A percentile compares a stretch with the other conserved stretches of the same genome.
Conservation (phyloP, 2,329 filamentous ascomycete species). For the Dactylonectria macrodidyma region DNA sequence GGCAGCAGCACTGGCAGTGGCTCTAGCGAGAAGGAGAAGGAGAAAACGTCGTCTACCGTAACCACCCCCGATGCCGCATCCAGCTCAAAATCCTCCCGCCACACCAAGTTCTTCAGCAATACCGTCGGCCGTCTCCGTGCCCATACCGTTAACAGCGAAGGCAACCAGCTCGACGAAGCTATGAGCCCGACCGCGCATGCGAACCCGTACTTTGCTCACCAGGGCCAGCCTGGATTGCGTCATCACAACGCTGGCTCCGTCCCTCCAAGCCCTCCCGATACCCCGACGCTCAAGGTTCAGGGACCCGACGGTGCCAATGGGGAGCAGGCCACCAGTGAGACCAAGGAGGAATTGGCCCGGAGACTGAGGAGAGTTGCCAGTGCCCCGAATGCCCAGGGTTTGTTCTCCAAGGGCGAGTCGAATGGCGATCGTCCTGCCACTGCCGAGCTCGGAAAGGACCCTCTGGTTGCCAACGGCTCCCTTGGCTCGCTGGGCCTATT, state of each 20-base stretch:
- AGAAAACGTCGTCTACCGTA: conserved; percentile 34
- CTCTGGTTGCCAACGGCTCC: conserved; percentile 69
- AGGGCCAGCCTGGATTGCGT: conserved; percentile 91
- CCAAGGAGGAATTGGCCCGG: conserved; percentile 93
- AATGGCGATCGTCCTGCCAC: conserved; percentile 82
- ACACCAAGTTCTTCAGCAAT: conserved; percentile 90
- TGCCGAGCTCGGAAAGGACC: conserved; percentile 88
- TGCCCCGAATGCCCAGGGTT: conserved; percentile 94
- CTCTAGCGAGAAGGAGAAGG: conserved; percentile 57
- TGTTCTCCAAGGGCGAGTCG: conserved; percentile 75
- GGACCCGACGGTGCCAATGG: conserved; percentile 75
- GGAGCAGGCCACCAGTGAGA: conserved; percentile 80
- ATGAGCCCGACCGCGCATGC: conserved; percentile 94
- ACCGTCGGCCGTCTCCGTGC: conserved; percentile 90
- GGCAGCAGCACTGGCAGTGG: conserved; percentile 56
- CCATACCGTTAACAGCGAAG: conserved; percentile 92
- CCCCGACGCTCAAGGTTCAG: conserved; percentile 82
- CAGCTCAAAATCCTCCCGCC: conserved; percentile 76
- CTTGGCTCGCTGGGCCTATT: conserved; percentile 58
- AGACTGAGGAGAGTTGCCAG: conserved; percentile 95
- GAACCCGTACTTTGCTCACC: conserved; percentile 97
- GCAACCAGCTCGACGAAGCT: conserved; percentile 88
- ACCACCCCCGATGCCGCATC: conserved; percentile 38
- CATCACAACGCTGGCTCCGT: conserved; percentile 97
- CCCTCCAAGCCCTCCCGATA: conserved; percentile 92